Conservation (phyloP, 2,329 filamentous ascomycete genomes). For the Diaporthe citri region DNA sequence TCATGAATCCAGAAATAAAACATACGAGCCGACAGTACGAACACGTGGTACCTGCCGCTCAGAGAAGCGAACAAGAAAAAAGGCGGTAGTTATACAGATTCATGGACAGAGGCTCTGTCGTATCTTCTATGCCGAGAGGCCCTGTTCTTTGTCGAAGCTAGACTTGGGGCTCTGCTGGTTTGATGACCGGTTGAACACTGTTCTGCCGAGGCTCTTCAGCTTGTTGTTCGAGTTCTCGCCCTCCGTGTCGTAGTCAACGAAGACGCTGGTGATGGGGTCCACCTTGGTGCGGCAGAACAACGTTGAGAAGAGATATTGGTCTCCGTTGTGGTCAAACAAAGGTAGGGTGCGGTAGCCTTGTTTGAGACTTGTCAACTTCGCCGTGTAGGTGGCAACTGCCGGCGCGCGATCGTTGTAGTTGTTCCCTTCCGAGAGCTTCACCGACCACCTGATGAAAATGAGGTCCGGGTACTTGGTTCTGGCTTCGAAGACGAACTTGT, state of each 20-base stretch:
- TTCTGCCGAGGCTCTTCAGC: conserved; percentile 68
- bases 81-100: conserved; percentile 18
- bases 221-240: conserved; percentile 65
- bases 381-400: conserved; percentile 88
- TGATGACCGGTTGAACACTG: conserved; percentile 67
- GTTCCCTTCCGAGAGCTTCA: conserved; percentile 87
- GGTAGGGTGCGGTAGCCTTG: conserved; percentile 94
- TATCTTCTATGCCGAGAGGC: conserved; percentile 12
- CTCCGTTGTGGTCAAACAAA: conserved; percentile 87
- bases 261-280: conserved; percentile 67
- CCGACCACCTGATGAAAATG: conserved; percentile 92
- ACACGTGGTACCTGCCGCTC: conserved; percentile 30
- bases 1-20: conserved; percentile 6
- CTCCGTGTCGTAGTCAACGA: conserved; percentile 62
- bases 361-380: conserved; percentile 89
- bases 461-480: conserved; percentile 96
- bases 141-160: conserved; percentile 54
- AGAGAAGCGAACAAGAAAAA: conserved; percentile 14
- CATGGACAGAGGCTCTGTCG: background rate
- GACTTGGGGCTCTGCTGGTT: conserved; percentile 63
- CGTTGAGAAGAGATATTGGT: conserved; percentile 94
- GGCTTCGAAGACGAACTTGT: conserved; percentile 82
- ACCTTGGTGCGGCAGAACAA: conserved; percentile 90
- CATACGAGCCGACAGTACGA: conserved; percentile 21
- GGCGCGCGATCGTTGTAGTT: conserved; percentile 73